Percentiles rank a stretch among this genome's conserved stretches.
phyloP scores from a whole-genome alignment of 257 asterid species.

The Przewalskia tangutica region DNA sequence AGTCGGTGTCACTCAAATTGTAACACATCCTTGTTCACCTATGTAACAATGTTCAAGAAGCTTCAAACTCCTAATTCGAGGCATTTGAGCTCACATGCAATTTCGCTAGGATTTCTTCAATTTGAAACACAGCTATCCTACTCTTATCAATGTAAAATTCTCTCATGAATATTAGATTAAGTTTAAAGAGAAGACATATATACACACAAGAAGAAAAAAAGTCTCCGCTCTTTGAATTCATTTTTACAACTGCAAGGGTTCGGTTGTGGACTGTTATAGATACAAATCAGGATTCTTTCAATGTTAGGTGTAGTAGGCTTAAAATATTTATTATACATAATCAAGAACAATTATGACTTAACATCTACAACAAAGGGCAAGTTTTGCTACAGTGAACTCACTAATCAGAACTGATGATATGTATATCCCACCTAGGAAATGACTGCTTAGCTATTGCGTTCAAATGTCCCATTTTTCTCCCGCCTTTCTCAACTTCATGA shows the following conservation, averaged over 20 bases:
- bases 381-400: background rate
- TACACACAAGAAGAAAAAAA: background rate
- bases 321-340: background rate
- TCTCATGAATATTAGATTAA: background rate
- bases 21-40: background rate
- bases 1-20: background rate
- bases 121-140: background rate
- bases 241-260: background rate
- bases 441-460: slow-evolving; percentile 24
- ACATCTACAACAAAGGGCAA: background rate
- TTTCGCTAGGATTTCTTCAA: background rate
- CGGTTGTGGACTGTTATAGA: background rate
- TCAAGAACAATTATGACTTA: background rate
- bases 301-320: background rate
- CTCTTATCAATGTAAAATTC: background rate
- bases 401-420: slow-evolving; percentile 5
- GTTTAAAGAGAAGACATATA: background rate
- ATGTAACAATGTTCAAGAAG: background rate
- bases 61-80: background rate
- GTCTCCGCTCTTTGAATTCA: background rate
- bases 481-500: slow-evolving; percentile 7
- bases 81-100: background rate
- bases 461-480: slow-evolving; percentile 23
- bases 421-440: slow-evolving; percentile 19
- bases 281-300: background rate